Conservation (phyloP, 257 asterid genomes). For the Salvia splendens region DNA sequence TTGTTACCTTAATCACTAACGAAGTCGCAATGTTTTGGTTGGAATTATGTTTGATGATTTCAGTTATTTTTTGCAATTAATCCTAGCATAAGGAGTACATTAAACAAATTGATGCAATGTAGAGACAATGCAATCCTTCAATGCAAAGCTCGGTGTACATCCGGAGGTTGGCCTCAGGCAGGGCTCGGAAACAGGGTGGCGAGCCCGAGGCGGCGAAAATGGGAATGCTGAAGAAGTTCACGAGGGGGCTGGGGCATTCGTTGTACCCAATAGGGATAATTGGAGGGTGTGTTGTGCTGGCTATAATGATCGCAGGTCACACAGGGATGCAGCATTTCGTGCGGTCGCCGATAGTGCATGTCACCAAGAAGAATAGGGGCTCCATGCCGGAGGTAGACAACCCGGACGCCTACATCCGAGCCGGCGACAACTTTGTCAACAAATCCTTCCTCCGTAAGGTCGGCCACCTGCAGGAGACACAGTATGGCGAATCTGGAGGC, state of each 20-base stretch:
- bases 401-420: conserved; percentile 29
- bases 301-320: conserved; percentile 37
- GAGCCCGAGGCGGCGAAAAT: background rate
- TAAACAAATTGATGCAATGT: background rate
- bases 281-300: conserved; percentile 36
- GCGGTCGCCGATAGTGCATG: conserved; percentile 50
- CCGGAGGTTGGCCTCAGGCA: conserved; percentile 17
- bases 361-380: conserved; percentile 42
- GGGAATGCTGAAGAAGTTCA: background rate
- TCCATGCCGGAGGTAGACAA: conserved; percentile 48
- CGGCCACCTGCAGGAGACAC: conserved; percentile 46
- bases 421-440: conserved; percentile 38
- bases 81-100: background rate
- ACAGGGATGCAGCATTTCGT: conserved; percentile 47
- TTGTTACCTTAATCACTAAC: too few relatives aligned
- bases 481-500: background rate
- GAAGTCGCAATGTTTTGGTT: too few relatives aligned
- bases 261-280: conserved; percentile 36
- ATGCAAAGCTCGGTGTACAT: conserved; percentile 2
- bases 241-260: conserved; percentile 30
- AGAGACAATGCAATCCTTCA: conserved; percentile 37
- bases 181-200: background rate
- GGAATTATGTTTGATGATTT: too few relatives aligned
- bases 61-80: too few relatives aligned
- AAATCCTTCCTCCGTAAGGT: conserved; percentile 52